Evolutionary conservation across 208 protist genomes (phyloP), one percentile per base, ranked within the genome.

Genomic region (Herpetomonas muscarum): DNA sequence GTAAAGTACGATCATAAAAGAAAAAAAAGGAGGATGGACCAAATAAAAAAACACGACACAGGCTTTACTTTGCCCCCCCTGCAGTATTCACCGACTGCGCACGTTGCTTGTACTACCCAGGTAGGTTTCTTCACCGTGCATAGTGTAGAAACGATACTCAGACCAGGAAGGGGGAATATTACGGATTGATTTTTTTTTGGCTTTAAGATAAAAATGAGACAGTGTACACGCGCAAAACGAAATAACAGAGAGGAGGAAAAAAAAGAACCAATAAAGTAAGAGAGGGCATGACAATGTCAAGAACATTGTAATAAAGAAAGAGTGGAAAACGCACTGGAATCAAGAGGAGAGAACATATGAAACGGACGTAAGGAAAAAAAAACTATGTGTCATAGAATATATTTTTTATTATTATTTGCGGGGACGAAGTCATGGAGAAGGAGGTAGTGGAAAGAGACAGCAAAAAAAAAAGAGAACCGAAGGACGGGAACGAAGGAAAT

Each of bases 341-440:
- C 61, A 54, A 62, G 3, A 31, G 60, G 26, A 58, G 28, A 32
- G 29, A 65, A 51, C 28, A n/a, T 34, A 47, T 41, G 21, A 61
- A 37, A 51, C 32, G 46, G 36, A 53, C 31, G 30, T 21, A 52
- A 56, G 25, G 9, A 25, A 62, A 54, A 26, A 42, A 63, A 50
- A 56, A 56, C 42, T 47, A 59, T 30, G 53, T 21, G 29, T 47
- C 32, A n/a, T n/a, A n/a, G n/a, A n/a, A n/a, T n/a, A n/a, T n/a
- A n/a, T n/a, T n/a, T n/a, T n/a, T n/a, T n/a, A n/a, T n/a, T n/a
- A n/a, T n/a, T n/a, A n/a, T n/a, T n/a, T 24, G 44, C 15, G 44
- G 19, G 6, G 26, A 7, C 7, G 15, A 54, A 19, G 26, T 36
- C 7, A 37, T 26, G 44, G 9, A 9, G 41, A 31, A 22, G 25